A percentile compares a stretch with the other conserved stretches of the same genome.
These are phyloP conservation scores for Kickxella alabastrina DNA, from an alignment of 192 early-diverging fungal species.

Conservation along the genomic window DNA sequence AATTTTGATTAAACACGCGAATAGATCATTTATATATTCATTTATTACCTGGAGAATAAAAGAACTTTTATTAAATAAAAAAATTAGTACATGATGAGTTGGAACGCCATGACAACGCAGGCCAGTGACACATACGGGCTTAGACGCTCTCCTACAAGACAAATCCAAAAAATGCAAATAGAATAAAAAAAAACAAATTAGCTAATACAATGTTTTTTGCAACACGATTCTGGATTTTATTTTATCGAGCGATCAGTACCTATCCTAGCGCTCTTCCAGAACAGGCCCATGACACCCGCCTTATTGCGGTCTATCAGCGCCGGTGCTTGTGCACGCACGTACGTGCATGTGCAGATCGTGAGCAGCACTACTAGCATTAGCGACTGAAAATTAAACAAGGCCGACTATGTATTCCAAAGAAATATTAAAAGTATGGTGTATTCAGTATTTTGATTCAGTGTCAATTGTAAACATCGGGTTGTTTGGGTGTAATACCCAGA, in stretches of 20 bases:
- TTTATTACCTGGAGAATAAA: too few relatives aligned
- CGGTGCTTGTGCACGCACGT: constrained; percentile 84
- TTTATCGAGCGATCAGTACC: constrained; percentile 57
- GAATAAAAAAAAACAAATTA: too few relatives aligned
- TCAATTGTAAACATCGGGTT: too few relatives aligned
- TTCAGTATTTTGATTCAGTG: too few relatives aligned
- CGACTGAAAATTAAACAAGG: constrained; percentile 95
- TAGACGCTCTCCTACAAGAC: constrained; percentile 74
- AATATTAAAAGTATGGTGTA: neutral
- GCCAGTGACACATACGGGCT: constrained; percentile 92
- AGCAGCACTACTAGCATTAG: constrained; percentile 87
- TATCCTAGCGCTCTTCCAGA: constrained; percentile 95
- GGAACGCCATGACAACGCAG: constrained; percentile 82
- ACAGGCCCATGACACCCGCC: constrained; percentile 79
- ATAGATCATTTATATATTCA: too few relatives aligned
- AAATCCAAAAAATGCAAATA: neutral
- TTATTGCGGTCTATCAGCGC: constrained; percentile 84
- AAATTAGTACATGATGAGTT: constrained; percentile 56
- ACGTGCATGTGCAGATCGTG: constrained; percentile 96
- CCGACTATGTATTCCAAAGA: constrained; percentile 59
- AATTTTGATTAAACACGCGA: too few relatives aligned
- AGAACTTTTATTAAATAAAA: too few relatives aligned
- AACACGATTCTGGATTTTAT: too few relatives aligned
- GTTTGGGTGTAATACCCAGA: too few relatives aligned
- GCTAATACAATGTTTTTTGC: too few relatives aligned